Conservation (phyloP, 2,329 filamentous ascomycete genomes). For the Talaromyces sp. region DNA sequence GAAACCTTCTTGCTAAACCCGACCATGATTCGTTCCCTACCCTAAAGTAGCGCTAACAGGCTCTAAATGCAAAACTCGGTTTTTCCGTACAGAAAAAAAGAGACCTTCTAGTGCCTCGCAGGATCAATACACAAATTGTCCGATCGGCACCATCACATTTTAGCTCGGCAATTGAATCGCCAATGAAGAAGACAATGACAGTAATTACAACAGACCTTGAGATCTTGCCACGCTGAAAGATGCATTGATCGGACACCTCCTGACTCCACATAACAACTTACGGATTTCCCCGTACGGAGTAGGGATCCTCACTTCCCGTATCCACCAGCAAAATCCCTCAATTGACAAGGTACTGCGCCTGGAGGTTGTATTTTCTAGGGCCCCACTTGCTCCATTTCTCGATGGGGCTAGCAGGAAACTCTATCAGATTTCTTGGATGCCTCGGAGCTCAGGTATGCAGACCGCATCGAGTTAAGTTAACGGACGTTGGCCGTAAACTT, state of each 20-base stretch:
- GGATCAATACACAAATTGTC: background rate
- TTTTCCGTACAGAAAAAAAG: background rate
- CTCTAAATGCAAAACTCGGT: too few relatives aligned
- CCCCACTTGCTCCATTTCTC: constrained; percentile 7
- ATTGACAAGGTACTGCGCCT: background rate
- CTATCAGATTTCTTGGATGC: constrained; percentile 8
- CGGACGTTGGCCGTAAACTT: constrained; percentile 6
- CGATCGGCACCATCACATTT: background rate
- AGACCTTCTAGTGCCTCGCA: background rate
- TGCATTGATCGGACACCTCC: background rate
- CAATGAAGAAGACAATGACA: background rate
- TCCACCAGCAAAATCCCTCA: constrained; percentile 24
- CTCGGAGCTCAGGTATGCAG: background rate
- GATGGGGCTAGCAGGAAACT: constrained; percentile 14
- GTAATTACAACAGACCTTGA: background rate
- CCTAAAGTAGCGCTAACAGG: background rate
- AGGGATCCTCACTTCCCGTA: constrained; percentile 17
- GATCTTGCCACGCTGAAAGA: constrained; percentile 14
- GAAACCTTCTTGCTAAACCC: background rate
- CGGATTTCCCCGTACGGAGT: constrained; percentile 16
- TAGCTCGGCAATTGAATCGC: background rate
- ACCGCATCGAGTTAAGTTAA: constrained; percentile 4
- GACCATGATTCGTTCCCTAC: background rate
- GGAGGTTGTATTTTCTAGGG: background rate
- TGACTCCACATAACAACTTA: constrained; percentile 2